Evolutionary conservation across 2,329 filamentous ascomycete genomes (phyloP).

Genomic region (Diaporthe sp.): DNA sequence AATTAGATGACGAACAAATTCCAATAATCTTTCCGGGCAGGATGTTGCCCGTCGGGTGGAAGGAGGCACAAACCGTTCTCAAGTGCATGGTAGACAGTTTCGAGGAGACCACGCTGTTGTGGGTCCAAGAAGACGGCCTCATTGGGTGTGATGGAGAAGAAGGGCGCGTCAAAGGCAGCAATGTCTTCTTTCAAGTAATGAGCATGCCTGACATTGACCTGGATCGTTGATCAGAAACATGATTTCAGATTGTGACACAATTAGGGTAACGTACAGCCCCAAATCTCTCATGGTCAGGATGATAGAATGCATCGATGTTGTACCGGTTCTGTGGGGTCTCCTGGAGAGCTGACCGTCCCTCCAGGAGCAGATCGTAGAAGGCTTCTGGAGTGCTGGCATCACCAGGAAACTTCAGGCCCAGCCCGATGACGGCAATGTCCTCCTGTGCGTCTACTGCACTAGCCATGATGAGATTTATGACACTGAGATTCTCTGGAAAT

Average conservation of each 20-base stretch:
- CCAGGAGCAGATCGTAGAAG: constrained; percentile 48
- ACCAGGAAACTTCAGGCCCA: constrained; percentile 47
- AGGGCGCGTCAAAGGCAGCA: constrained; percentile 36
- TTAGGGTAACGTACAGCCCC: constrained; percentile 35
- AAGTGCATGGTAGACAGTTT: constrained; percentile 30
- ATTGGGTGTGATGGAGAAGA: constrained; percentile 37
- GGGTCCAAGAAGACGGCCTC: constrained; percentile 35
- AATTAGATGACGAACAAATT: neutral
- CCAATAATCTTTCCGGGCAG: neutral
- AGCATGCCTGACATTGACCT: constrained; percentile 45
- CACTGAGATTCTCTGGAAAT: neutral
- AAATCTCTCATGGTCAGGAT: constrained; percentile 46
- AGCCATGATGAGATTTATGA: neutral
- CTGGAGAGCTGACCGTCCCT: constrained; percentile 46
- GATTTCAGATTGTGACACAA: neutral
- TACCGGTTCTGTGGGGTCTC: constrained; percentile 48
- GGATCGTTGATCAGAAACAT: constrained; percentile 36
- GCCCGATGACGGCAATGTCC: constrained; percentile 40
- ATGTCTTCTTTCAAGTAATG: constrained; percentile 26
- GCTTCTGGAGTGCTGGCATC: constrained; percentile 46
- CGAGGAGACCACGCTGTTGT: constrained; percentile 33
- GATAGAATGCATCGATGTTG: constrained; percentile 50
- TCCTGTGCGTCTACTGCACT: neutral
- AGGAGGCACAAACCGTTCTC: constrained; percentile 35
- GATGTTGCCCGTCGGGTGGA: neutral